Evolutionary conservation across 2,329 filamentous ascomycete genomes (phyloP).

Genomic region (Sordariomycetes sp.): DNA sequence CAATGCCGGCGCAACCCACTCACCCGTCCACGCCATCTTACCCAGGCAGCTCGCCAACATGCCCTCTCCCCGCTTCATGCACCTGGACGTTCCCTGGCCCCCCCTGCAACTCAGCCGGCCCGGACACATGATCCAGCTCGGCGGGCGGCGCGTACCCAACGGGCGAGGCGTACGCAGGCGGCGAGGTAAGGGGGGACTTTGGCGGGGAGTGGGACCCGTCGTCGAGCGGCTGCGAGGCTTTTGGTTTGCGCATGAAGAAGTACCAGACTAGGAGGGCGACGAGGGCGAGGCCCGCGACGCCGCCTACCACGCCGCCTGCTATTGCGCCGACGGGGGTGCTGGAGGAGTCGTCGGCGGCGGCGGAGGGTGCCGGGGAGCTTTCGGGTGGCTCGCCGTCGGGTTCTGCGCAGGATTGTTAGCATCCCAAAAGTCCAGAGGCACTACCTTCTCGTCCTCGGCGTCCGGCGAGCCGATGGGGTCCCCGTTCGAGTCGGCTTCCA

Average conservation of each 20-base stretch:
- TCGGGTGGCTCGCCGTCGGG: too few relatives aligned
- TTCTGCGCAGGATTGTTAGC: too few relatives aligned
- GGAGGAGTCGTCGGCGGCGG: neutral
- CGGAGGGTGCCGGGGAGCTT: neutral
- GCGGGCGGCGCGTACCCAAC: too few relatives aligned
- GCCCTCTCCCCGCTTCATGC: too few relatives aligned
- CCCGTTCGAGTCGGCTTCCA: too few relatives aligned
- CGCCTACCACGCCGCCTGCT: neutral
- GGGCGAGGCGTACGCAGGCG: too few relatives aligned
- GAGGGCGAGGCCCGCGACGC: neutral
- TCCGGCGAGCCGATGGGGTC: too few relatives aligned
- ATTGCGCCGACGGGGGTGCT: neutral
- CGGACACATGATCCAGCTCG: neutral
- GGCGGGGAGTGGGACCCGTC: too few relatives aligned
- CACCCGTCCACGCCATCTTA: neutral
- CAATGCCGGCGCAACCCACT: too few relatives aligned
- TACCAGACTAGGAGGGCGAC: neutral
- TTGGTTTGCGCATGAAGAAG: neutral
- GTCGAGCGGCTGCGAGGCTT: neutral
- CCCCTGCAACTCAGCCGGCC: neutral
- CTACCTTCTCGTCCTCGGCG: too few relatives aligned
- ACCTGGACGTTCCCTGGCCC: too few relatives aligned
- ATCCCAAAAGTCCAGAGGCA: too few relatives aligned
- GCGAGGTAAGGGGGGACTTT: neutral
- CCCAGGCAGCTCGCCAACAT: neutral